phyloP scores from a whole-genome alignment of 306 rosid genomes.

The Calophaca sinica region DNA sequence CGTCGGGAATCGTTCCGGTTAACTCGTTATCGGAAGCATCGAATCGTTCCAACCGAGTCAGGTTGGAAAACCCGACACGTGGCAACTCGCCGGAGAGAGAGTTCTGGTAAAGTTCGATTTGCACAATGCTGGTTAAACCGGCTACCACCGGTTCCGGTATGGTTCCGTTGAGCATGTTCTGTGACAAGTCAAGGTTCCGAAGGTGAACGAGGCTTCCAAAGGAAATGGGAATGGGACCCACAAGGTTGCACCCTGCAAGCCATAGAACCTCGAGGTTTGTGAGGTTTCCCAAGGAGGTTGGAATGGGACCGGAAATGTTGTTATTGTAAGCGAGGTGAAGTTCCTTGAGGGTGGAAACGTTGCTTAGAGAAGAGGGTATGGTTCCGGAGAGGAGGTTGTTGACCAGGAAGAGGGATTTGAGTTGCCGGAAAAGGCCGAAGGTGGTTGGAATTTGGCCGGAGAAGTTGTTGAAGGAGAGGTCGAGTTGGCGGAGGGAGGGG shows the following conservation, averaged over 20 bases:
- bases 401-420: conserved; percentile 51
- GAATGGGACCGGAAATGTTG: conserved; percentile 44
- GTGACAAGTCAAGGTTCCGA: conserved; percentile 64
- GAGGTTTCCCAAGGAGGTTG: conserved; percentile 59
- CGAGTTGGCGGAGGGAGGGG: conserved; percentile 49
- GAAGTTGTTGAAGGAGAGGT: conserved; percentile 71
- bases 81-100: conserved; percentile 76
- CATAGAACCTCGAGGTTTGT: conserved; percentile 59
- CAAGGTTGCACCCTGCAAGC: conserved; percentile 56
- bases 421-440: conserved; percentile 53
- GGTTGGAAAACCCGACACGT: conserved; percentile 43
- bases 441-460: conserved; percentile 65
- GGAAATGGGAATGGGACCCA: conserved; percentile 64
- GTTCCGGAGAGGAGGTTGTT: conserved; percentile 60
- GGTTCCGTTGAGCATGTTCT: conserved; percentile 57
- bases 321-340: conserved; percentile 67
- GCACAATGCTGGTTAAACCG: conserved; percentile 53
- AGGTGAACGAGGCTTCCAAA: conserved; percentile 51
- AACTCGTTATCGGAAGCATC: conserved; percentile 71
- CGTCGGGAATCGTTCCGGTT: conserved; percentile 67
- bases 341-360: conserved; percentile 54
- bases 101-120: conserved; percentile 68
- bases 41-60: conserved; percentile 55
- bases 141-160: conserved; percentile 54
- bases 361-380: conserved; percentile 57